These are phyloP conservation scores for Apiotrichum sp. DNA, from an alignment of 1,284 basidiomycete species.

Conservation along the genomic window DNA sequence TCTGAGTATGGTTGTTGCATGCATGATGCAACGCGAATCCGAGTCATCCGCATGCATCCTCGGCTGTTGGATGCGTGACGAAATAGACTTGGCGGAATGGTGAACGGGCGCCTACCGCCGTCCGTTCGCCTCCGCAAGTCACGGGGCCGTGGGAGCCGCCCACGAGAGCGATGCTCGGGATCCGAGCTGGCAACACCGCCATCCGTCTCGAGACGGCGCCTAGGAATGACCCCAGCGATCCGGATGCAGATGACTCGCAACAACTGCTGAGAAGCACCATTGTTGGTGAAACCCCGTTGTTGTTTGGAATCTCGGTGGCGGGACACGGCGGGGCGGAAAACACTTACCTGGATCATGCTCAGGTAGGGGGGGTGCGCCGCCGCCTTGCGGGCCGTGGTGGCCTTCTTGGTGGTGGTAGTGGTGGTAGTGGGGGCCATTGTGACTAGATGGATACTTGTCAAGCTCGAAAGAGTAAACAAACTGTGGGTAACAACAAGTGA, in stretches of 20 bases:
- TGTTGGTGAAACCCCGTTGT: no score
- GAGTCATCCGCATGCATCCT: not conserved
- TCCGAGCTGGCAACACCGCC: not conserved
- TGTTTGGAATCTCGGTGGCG: not conserved
- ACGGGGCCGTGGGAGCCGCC: not conserved
- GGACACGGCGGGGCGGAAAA: not conserved
- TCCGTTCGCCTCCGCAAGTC: not conserved
- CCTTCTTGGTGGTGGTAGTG: slow-evolving; percentile 34
- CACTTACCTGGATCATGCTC: slow-evolving; percentile 48
- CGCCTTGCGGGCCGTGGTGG: slow-evolving; percentile 36
- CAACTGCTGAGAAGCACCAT: no score
- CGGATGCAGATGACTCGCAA: not conserved
- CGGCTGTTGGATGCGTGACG: not conserved
- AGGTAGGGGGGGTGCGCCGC: slow-evolving; percentile 47
- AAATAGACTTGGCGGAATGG: not conserved
- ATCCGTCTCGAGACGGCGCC: no score
- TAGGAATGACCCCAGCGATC: not conserved
- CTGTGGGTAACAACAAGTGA: not conserved
- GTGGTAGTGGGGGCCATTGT: slow-evolving; percentile 45
- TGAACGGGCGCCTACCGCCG: not conserved
- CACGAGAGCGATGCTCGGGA: not conserved
- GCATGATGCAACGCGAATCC: not conserved
- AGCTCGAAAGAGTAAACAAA: not conserved
- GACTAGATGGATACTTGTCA: not conserved
- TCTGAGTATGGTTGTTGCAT: not conserved